Evolutionary conservation across 306 rosid genomes (phyloP).

Genomic region (Prunus salicina): DNA sequence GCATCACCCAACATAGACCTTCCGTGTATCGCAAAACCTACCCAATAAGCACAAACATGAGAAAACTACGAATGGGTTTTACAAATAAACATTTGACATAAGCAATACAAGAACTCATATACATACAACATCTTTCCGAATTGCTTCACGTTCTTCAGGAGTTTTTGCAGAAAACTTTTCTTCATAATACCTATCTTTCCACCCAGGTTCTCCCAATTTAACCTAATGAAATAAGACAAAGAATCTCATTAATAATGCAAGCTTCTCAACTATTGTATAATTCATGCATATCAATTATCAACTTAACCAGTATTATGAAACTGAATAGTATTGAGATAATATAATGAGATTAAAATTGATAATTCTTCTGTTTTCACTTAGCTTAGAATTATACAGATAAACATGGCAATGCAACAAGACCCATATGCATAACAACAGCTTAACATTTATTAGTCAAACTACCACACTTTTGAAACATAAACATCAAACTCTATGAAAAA

Average conservation of each 20-base stretch:
- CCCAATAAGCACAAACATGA: slow-evolving; percentile 22
- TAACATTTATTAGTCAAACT: not conserved
- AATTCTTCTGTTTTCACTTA: not conserved
- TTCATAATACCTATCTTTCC: slow-evolving; percentile 97
- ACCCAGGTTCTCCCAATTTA: slow-evolving; percentile 86
- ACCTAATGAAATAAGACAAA: slow-evolving; percentile 40
- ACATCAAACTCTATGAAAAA: not conserved
- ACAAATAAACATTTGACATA: slow-evolving; percentile 16
- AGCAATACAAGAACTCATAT: slow-evolving; percentile 12
- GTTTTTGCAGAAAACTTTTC: slow-evolving; percentile 73
- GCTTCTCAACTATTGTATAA: not conserved
- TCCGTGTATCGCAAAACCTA: slow-evolving; percentile 94
- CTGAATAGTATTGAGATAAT: not conserved
- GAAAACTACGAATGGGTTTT: slow-evolving; percentile 2
- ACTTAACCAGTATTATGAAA: not conserved
- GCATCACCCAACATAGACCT: slow-evolving; percentile 98
- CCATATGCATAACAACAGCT: not conserved
- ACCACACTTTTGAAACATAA: not conserved
- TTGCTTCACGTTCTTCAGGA: slow-evolving; percentile 82
- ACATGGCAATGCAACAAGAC: not conserved
- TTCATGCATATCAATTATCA: not conserved
- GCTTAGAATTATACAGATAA: not conserved
- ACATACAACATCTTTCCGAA: slow-evolving; percentile 92
- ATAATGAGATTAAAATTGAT: not conserved
- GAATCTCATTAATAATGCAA: not conserved